Base-by-base conservation (phyloP, 257 asterid genomes). In the Primulina huaijiensis region DNA sequence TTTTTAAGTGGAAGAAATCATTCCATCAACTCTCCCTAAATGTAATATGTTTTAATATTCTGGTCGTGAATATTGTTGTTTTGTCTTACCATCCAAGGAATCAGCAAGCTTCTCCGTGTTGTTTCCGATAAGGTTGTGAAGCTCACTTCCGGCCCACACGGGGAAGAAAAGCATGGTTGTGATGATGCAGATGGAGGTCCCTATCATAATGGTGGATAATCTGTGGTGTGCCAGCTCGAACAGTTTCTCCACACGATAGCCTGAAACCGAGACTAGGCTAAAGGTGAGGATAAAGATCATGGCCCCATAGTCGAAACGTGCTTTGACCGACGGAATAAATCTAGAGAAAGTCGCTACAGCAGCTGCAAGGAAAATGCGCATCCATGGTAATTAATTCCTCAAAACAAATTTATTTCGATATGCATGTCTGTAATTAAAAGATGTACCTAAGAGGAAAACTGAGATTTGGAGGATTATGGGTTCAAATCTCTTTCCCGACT, bases 71-170 rank as follows among this genome's bases (percentile, higher is more conserved):
- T 72, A 6, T 40, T 50, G 7, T 60, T 55, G 17, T 58, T 17
- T 69, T 19, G 9, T 69, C 75, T 60, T 82, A 90, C 97, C 92
- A 65, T 89, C 90, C 53, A 89, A 79, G 62, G 97, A 89, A 82
- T 86, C 93, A 21, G 96, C 87, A 31, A 92, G 88, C 72, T 86
- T 89, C 33, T 78, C 84, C 79, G 86, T 73, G 84, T 92, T 89
- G 67, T 40, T 84, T 33, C 52, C 79, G 46, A 88, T 75, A 46
- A 89, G 93, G 79, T 60, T 61, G 59, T 92, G 96, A 20, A 92
- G 89, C 76, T 92, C 95, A 7, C 62, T 76, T 35, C 97, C 95
- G 7, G 97, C 97, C 97, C 97, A 92, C 0, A 86, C 92, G 3
- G 97, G 96, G 77, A 64, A 79, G 65, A 89, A 58, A 60, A 85